A percentile compares a stretch with the other conserved stretches of the same genome.
phyloP scores from a whole-genome alignment of 495 filamentous ascomycete genomes.

The Xylaria castorea region DNA sequence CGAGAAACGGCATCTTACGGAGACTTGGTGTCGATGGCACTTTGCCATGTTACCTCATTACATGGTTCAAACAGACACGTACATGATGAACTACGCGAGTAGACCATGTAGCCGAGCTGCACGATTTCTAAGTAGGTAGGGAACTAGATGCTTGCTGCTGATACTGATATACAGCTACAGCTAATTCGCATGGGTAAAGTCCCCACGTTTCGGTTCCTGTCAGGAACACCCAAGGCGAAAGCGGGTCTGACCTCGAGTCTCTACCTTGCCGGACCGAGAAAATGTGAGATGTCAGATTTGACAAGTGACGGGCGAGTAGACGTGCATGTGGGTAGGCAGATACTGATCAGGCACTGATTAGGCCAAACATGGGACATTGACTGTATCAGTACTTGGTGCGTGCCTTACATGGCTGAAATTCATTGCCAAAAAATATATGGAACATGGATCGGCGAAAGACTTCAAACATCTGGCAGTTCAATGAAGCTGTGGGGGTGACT shows the following conservation, averaged over 20 bases:
- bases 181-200: constrained; percentile 8
- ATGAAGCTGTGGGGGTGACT: background rate
- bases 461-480: background rate
- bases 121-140: background rate
- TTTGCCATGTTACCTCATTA: constrained; percentile 10
- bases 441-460: background rate
- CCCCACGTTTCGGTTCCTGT: constrained; percentile 26
- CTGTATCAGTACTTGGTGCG: background rate
- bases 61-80: constrained; percentile 12
- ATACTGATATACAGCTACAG: constrained; percentile 19
- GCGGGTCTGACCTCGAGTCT: constrained; percentile 20
- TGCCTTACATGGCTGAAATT: background rate
- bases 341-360: constrained; percentile 10
- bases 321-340: background rate
- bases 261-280: constrained; percentile 3
- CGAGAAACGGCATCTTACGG: background rate
- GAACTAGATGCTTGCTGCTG: background rate
- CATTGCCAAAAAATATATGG: background rate
- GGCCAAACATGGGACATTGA: background rate
- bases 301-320: constrained; percentile 7
- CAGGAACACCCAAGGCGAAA: constrained; percentile 25
- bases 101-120: constrained; percentile 20
- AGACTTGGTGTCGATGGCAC: constrained; percentile 2
- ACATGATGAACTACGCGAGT: constrained; percentile 17
- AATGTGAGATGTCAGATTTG: constrained; percentile 7